Evolutionary conservation across 768 basidiomycete genomes (phyloP).

Genomic region (Termitomyces sp.): DNA sequence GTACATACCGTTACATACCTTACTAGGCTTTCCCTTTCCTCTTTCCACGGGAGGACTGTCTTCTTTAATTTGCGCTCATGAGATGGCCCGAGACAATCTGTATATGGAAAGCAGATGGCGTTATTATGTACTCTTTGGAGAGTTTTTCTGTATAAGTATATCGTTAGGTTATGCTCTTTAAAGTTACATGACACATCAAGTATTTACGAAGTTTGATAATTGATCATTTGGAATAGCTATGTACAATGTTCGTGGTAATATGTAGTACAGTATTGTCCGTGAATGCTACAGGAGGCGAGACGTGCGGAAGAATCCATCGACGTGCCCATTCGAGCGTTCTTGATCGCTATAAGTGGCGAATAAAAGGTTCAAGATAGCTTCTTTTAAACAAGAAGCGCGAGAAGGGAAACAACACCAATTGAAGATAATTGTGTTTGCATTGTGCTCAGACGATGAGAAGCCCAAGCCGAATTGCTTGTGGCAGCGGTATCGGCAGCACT

Average conservation of each 20-base stretch:
- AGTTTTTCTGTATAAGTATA: too few species aligned
- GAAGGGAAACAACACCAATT: slow-evolving; percentile 20
- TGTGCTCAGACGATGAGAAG: slow-evolving; percentile 17
- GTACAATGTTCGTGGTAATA: slow-evolving; percentile 11
- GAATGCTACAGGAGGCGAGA: slow-evolving; percentile 3
- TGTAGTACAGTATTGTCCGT: slow-evolving; percentile 14
- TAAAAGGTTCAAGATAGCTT: slow-evolving; percentile 3
- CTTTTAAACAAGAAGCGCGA: slow-evolving; percentile 18
- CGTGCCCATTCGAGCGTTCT: neutral
- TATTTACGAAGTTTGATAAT: neutral
- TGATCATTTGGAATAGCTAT: slow-evolving; percentile 7
- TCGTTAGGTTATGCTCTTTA: neutral
- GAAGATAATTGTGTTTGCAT: slow-evolving; percentile 9
- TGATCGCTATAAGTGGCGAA: slow-evolving; percentile 5
- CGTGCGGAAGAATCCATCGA: neutral
- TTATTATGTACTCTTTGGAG: too few species aligned
- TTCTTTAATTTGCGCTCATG: neutral
- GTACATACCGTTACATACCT: neutral
- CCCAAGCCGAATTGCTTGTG: slow-evolving; percentile 29
- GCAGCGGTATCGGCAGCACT: slow-evolving; percentile 21
- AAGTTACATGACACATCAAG: neutral
- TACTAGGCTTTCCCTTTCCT: too few species aligned
- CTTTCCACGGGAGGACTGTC: too few species aligned
- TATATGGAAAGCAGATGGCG: too few species aligned
- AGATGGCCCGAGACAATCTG: neutral